phyloP scores from a whole-genome alignment of 2,329 filamentous ascomycete genomes.

The Monosporascus sp. region DNA sequence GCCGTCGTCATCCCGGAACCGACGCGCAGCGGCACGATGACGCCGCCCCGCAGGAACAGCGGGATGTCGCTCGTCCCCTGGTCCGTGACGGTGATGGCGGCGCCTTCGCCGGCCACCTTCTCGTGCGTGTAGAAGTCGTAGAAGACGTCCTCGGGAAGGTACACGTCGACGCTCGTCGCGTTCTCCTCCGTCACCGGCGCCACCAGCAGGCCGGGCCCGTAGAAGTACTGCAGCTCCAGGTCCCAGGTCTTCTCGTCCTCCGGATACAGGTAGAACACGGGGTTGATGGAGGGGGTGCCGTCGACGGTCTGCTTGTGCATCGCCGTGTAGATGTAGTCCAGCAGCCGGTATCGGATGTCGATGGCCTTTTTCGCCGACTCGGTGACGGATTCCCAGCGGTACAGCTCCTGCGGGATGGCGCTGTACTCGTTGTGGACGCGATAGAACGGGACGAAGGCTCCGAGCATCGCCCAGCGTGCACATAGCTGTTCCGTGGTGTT shows the following conservation, averaged over 20 bases:
- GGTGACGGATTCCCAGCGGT: conserved; percentile 58
- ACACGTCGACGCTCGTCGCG: conserved; percentile 38
- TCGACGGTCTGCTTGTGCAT: conserved; percentile 55
- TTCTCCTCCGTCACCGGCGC: conserved; percentile 40
- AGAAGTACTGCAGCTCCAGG: conserved; percentile 44
- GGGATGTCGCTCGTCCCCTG: conserved; percentile 50
- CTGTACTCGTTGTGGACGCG: conserved; percentile 62
- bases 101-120: conserved; percentile 35
- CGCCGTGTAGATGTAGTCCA: conserved; percentile 73
- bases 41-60: conserved; percentile 62
- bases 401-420: conserved; percentile 63
- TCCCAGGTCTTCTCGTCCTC: conserved; percentile 34
- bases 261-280: conserved; percentile 65
- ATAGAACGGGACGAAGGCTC: conserved; percentile 71
- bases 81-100: conserved; percentile 31
- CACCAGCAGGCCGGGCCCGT: conserved; percentile 38
- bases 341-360: conserved; percentile 60
- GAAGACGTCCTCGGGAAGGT: conserved; percentile 43
- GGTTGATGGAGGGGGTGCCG: conserved; percentile 61
- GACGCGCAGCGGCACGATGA: conserved; percentile 57
- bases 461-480: conserved; percentile 69
- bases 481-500: conserved; percentile 65
- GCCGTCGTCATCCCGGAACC: conserved; percentile 58
- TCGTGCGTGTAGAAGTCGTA: conserved; percentile 48
- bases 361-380: conserved; percentile 61